Evolutionary conservation across 179 eudicot species (phyloP).

Genomic region (Nepenthes alata): DNA sequence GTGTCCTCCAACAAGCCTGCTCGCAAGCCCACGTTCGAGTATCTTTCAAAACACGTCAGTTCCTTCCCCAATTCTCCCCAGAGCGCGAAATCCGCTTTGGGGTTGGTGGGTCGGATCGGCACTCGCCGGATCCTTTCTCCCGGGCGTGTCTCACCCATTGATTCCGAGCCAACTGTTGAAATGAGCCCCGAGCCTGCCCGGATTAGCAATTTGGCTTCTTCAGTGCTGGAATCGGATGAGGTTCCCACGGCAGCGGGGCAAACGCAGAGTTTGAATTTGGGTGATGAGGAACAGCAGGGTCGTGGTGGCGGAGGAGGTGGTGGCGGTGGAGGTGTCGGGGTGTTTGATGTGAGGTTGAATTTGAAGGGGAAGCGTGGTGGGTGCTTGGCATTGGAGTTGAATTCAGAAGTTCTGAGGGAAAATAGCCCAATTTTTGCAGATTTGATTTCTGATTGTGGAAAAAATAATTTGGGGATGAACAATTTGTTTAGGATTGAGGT

Average conservation of each 20-base stretch:
- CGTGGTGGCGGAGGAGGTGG: conserved; percentile 3
- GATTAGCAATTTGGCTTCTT: conserved; percentile 9
- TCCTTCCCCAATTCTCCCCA: conserved; percentile 47
- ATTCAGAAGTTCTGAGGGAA: conserved; percentile 51
- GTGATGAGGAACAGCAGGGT: conserved; percentile 1
- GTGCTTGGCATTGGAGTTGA: conserved; percentile 57
- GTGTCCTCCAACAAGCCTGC: conserved; percentile 15
- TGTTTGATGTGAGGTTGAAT: conserved; percentile 70
- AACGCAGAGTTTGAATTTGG: conserved; percentile 8
- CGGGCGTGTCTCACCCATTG: conserved; percentile 86
- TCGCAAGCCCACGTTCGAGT: conserved; percentile 8
- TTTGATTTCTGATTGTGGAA: conserved; percentile 33
- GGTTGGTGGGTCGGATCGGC: conserved; percentile 40
- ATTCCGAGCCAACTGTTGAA: conserved; percentile 24
- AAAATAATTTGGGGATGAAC: conserved; percentile 11
- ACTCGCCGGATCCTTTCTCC: conserved; percentile 87
- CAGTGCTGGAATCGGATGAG: conserved; percentile 5
- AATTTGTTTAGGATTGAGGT: conserved; percentile 74
- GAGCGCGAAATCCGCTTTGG: conserved; percentile 30
- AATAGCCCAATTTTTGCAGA: conserved; percentile 50
- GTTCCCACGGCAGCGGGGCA: conserved; percentile 7
- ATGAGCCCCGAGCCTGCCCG: conserved; percentile 8
- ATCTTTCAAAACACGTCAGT: conserved; percentile 15
- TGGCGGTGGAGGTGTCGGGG: conserved; percentile 9
- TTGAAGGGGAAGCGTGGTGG: conserved; percentile 68